These are phyloP conservation scores for Taphrina flavorubra DNA, from an alignment of 1,139 yeast genomes.

Conservation along the genomic window DNA sequence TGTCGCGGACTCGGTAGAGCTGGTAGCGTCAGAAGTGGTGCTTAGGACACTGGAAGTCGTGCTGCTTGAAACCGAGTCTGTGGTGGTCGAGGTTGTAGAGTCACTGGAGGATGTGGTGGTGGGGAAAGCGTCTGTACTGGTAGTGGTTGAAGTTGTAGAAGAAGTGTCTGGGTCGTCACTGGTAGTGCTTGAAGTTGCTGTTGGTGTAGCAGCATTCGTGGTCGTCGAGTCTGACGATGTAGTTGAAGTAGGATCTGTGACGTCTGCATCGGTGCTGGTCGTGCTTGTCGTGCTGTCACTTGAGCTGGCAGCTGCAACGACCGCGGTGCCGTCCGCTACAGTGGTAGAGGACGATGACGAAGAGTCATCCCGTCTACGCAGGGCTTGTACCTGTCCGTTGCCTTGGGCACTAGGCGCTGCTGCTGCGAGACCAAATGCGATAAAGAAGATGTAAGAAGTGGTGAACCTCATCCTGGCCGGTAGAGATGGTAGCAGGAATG, in stretches of 20 bases:
- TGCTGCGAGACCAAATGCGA: slow-evolving; percentile 6
- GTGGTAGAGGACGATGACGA: neutral
- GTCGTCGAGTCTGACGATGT: neutral
- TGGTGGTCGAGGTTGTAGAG: neutral
- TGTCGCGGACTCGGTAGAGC: too few relatives aligned
- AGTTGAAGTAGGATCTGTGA: neutral
- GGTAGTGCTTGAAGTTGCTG: too few relatives aligned
- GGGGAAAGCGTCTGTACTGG: neutral
- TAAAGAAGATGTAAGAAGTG: slow-evolving; percentile 2
- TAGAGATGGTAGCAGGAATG: slow-evolving; percentile 5
- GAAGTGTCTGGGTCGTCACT: too few relatives aligned
- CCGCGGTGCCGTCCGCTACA: neutral
- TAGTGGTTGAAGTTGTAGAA: neutral
- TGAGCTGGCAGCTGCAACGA: neutral
- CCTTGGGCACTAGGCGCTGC: slow-evolving; percentile 19
- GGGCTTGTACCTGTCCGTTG: neutral
- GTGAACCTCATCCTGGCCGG: slow-evolving; percentile 24
- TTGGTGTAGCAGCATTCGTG: neutral
- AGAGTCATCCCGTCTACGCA: neutral
- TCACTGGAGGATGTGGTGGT: neutral
- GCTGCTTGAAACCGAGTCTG: neutral
- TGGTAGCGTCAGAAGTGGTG: neutral
- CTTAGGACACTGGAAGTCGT: too few relatives aligned
- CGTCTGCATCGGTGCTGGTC: neutral
- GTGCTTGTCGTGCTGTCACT: neutral